A percentile compares a stretch with the other conserved stretches of the same genome.
Evolutionary conservation across 441 rosid genomes (phyloP).

Genomic region (Raphanus hybrid): DNA sequence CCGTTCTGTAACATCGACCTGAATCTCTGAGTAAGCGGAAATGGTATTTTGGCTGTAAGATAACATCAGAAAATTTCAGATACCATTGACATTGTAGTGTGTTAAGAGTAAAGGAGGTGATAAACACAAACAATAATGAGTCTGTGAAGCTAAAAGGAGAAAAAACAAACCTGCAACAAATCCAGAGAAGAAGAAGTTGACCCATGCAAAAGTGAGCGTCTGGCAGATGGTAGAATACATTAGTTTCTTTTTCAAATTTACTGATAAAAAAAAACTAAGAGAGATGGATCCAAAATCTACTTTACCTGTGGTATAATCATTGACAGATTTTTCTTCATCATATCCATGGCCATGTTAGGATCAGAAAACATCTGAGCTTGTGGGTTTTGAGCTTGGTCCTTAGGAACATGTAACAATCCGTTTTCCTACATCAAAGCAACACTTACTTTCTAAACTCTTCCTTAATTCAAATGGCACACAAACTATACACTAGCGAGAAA

Average conservation of each 20-base stretch:
- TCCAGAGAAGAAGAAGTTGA: constrained; percentile 99
- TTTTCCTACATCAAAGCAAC: constrained; percentile 63
- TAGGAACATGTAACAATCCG: constrained; percentile 82
- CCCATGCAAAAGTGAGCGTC: constrained; percentile 99
- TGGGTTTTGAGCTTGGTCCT: constrained; percentile 80
- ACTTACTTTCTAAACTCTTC: not conserved
- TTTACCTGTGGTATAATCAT: constrained; percentile 96
- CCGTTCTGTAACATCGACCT: constrained; percentile 99
- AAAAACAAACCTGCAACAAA: constrained; percentile 83
- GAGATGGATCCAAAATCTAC: not conserved
- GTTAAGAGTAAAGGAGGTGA: not conserved
- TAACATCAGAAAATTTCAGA: constrained; percentile 29
- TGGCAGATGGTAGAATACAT: constrained; percentile 44
- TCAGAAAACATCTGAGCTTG: constrained; percentile 99
- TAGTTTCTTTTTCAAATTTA: constrained; percentile 6
- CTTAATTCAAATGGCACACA: not conserved
- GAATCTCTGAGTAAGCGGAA: constrained; percentile 97
- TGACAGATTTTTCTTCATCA: constrained; percentile 98
- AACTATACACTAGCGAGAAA: not conserved
- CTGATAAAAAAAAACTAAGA: not conserved
- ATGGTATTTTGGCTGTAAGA: constrained; percentile 90
- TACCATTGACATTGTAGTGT: not conserved
- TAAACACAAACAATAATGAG: constrained; percentile 1
- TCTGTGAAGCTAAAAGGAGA: not conserved
- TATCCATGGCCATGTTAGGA: constrained; percentile 99